These are phyloP conservation scores for Beauveria pseudobassiana DNA, from an alignment of 2,329 filamentous ascomycete species.

Conservation along the genomic window DNA sequence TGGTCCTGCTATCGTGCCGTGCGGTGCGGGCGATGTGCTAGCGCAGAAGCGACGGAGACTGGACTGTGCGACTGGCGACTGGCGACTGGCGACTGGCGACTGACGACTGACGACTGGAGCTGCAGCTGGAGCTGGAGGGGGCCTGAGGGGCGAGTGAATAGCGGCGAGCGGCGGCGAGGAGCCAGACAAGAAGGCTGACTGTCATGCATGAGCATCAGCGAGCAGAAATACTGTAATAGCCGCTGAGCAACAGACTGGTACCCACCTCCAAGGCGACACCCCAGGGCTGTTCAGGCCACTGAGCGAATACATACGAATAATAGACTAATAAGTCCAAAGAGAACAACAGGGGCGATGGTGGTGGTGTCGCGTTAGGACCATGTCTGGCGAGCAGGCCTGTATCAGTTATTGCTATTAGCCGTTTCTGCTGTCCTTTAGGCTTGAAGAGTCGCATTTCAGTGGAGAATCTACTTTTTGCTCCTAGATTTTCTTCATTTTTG, in stretches of 20 bases:
- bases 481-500: neutral
- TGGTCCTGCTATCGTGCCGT: neutral
- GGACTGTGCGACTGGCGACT: neutral
- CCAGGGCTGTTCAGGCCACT: neutral
- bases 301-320: neutral
- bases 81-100: neutral
- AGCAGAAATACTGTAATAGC: constrained; percentile 8
- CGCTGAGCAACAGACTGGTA: neutral
- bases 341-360: neutral
- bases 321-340: neutral
- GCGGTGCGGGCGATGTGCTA: constrained; percentile 7
- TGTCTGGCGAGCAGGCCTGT: neutral
- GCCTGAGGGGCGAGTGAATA: neutral
- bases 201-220: constrained; percentile 9
- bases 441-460: neutral
- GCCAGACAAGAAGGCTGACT: neutral
- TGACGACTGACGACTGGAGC: neutral
- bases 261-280: neutral
- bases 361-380: neutral
- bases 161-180: neutral
- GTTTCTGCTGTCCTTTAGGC: neutral
- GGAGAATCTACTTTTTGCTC: neutral
- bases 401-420: neutral
- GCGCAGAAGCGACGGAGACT: neutral
- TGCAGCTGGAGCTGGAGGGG: neutral